phyloP scores from a whole-genome alignment of 768 basidiomycete genomes.

The Boletus subparvulus region DNA sequence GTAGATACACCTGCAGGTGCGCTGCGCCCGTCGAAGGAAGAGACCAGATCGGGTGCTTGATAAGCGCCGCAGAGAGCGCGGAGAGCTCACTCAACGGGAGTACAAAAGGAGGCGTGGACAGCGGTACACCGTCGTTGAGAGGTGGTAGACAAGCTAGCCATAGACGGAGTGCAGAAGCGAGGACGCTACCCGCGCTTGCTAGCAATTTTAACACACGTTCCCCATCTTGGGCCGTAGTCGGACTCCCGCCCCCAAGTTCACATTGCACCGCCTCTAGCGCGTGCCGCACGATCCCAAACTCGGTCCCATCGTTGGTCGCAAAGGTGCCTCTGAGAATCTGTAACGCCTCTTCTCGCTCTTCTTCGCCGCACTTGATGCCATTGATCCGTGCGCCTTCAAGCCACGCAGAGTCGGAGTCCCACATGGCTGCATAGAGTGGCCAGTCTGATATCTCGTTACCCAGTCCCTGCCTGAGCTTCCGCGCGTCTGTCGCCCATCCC shows the following conservation, averaged over 20 bases:
- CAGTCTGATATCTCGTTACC: constrained; percentile 26
- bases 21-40: constrained; percentile 8
- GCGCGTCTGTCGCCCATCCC: constrained; percentile 66
- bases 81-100: constrained; percentile 61
- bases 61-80: constrained; percentile 47
- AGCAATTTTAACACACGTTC: constrained; percentile 28
- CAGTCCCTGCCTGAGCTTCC: constrained; percentile 40
- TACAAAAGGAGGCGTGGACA: constrained; percentile 54
- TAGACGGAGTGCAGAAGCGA: constrained; percentile 55
- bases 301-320: constrained; percentile 26
- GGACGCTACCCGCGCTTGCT: constrained; percentile 33
- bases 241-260: constrained; percentile 17
- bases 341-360: constrained; percentile 49
- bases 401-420: constrained; percentile 58
- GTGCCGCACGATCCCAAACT: constrained; percentile 37
- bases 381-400: constrained; percentile 78
- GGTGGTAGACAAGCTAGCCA: constrained; percentile 64
- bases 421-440: constrained; percentile 35
- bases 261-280: constrained; percentile 36
- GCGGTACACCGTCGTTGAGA: constrained; percentile 34
- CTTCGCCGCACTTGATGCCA: constrained; percentile 60
- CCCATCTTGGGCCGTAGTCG: background rate
- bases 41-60: constrained; percentile 54
- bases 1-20: constrained; percentile 23
- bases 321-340: constrained; percentile 42